These are phyloP conservation scores for Fusarium fracticaudum DNA, from an alignment of 2,329 filamentous ascomycete genomes.

Conservation along the genomic window DNA sequence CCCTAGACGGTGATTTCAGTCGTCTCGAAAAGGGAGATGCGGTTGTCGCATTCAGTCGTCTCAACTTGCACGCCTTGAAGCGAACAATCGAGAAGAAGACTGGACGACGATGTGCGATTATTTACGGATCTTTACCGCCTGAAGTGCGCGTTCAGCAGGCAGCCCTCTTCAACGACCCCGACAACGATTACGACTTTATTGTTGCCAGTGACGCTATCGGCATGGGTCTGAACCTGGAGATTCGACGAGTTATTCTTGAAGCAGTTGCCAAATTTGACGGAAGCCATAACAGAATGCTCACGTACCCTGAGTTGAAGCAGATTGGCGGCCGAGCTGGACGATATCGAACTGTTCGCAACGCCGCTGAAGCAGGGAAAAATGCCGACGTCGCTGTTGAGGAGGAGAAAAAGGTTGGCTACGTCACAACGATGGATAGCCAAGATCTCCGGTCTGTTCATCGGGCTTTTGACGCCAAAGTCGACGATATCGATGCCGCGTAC, in stretches of 20 bases:
- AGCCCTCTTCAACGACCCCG: conserved; percentile 89
- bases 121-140: conserved; percentile 91
- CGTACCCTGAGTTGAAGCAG: conserved; percentile 86
- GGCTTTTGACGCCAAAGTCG: conserved; percentile 71
- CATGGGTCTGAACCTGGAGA: conserved; percentile 94
- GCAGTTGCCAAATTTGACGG: conserved; percentile 78
- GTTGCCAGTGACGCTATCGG: conserved; percentile 96
- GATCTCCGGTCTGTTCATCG: conserved; percentile 72
- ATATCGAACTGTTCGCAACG: conserved; percentile 71
- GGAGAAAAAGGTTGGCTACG: conserved; percentile 69
- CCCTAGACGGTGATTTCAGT: conserved; percentile 70
- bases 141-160: conserved; percentile 94
- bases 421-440: conserved; percentile 78
- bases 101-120: conserved; percentile 84
- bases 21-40: conserved; percentile 89
- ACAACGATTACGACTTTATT: conserved; percentile 95
- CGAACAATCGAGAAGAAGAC: conserved; percentile 79
- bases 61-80: conserved; percentile 84
- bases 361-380: background rate
- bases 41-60: conserved; percentile 84
- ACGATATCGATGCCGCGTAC: conserved; percentile 75
- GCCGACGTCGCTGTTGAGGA: conserved; percentile 16
- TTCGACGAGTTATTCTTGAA: conserved; percentile 91
- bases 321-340: conserved; percentile 93
- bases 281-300: conserved; percentile 63